Conservation (phyloP, 306 rosid species). For the Casuarina glauca region DNA sequence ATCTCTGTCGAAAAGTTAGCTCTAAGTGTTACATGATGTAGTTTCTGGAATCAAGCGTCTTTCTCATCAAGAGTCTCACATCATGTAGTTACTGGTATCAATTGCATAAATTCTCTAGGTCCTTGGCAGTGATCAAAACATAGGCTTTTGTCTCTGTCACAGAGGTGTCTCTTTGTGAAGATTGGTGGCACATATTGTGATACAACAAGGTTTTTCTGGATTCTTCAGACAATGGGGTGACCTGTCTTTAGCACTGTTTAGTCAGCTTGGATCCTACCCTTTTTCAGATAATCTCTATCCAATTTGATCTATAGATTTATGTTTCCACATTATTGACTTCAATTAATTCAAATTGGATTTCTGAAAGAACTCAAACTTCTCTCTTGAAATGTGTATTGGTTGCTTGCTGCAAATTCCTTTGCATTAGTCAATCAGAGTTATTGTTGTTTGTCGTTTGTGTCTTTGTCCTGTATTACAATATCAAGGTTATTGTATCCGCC, state of each 20-base stretch:
- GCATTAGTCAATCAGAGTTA: not conserved
- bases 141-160: not conserved
- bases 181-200: not conserved
- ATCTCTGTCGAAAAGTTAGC: slow-evolving; percentile 3
- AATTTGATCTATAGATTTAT: not conserved
- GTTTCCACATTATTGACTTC: not conserved
- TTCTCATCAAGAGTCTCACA: not conserved
- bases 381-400: not conserved
- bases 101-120: not conserved
- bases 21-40: not conserved
- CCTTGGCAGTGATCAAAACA: not conserved
- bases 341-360: slow-evolving; percentile 2
- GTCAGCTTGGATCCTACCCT: not conserved
- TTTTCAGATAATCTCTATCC: not conserved
- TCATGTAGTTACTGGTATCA: not conserved
- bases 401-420: not conserved
- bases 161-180: not conserved
- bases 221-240: not conserved
- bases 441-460: slow-evolving; percentile 10
- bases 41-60: not conserved
- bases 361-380: not conserved
- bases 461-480: not conserved
- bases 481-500: not conserved
- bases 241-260: not conserved
- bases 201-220: not conserved